Base-by-base conservation (phyloP, 768 basidiomycete genomes). In the Suillus variegatus region DNA sequence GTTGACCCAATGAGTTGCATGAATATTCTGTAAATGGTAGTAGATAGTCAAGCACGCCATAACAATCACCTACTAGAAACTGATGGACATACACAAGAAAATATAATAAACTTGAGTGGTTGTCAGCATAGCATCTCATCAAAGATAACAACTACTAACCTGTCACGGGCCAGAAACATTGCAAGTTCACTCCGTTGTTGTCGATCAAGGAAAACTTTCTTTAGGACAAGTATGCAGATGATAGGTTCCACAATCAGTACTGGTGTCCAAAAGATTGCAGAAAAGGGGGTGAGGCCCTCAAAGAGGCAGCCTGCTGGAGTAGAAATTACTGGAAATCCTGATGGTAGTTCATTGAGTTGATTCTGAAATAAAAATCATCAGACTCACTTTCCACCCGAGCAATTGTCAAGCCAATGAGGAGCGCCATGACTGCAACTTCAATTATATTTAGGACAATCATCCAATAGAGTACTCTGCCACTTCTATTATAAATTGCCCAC, bases 211-310 rank as follows among this genome's bases (percentile, higher is more conserved):
- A 71, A 62, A 5, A 71, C 68, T 49, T 71, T 69, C 52, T 66
- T 66, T 13, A 69, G 64, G 22, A 74, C 72, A n/a, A 74, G 64
- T 13, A 40, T 52, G 32, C 66, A 73, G 40, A 73, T 65, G 40
- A 74, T 64, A 2, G 73, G 72, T 38, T 74, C 73, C 2, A 69
- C 64, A 14, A 73, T 54, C 6, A 74, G 61, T 3, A 66, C 71
- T 46, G 73, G 72, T 4, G 69, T 65, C 71, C 72, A 74, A 60
- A 74, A 72, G 4, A 72, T 62, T 3, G 72, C 67, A 1, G 73
- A 69, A 43, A 72, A 32, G 1, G 64, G 62, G 16, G 69, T 51
- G 12, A 73, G 55, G 4, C 66, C 70, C 28, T 64, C 56, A 54
- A 72, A 73, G n/a, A 60, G 62, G 57, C 73, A 74, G 12, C 72